Evolutionary conservation across 495 filamentous ascomycete genomes (phyloP).

Genomic region (Neurospora sp.): DNA sequence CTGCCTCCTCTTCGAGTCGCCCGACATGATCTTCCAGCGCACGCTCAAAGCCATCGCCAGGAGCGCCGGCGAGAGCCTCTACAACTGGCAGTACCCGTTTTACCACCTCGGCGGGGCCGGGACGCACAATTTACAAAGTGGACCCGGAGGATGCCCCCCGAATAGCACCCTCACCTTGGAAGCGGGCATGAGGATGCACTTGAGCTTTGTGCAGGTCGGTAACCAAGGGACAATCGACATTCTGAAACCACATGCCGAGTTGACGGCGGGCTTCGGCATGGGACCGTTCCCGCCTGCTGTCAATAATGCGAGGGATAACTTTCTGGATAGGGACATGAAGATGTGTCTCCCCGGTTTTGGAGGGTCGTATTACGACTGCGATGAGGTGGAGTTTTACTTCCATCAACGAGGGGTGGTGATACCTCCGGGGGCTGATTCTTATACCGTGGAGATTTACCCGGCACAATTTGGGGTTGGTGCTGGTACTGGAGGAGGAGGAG

Average conservation of each 20-base stretch:
- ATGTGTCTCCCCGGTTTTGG: conserved; percentile 39
- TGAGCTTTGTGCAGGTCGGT: conserved; percentile 11
- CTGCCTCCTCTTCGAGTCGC: conserved; percentile 44
- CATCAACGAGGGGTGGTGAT: conserved; percentile 47
- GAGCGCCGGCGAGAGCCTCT: conserved; percentile 38
- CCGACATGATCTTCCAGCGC: conserved; percentile 35
- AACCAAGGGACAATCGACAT: conserved; percentile 24
- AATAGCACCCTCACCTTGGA: neutral
- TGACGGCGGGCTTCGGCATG: conserved; percentile 27
- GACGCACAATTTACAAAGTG: conserved; percentile 23
- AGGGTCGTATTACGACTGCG: conserved; percentile 64
- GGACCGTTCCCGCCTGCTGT: conserved; percentile 27
- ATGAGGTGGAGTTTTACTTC: conserved; percentile 64
- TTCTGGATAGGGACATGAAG: conserved; percentile 31
- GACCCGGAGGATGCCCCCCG: neutral
- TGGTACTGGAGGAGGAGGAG: neutral
- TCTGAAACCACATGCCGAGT: conserved; percentile 18
- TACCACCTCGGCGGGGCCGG: conserved; percentile 59
- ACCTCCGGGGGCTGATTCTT: conserved; percentile 40
- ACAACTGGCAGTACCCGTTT: conserved; percentile 52
- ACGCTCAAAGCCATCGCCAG: conserved; percentile 33
- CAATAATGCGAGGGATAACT: conserved; percentile 12
- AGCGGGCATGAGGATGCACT: neutral
- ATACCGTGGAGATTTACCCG: conserved; percentile 38
- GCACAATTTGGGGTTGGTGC: conserved; percentile 16